phyloP scores from a whole-genome alignment of 805 yeast genomes.

The Yamadazyma olivae region DNA sequence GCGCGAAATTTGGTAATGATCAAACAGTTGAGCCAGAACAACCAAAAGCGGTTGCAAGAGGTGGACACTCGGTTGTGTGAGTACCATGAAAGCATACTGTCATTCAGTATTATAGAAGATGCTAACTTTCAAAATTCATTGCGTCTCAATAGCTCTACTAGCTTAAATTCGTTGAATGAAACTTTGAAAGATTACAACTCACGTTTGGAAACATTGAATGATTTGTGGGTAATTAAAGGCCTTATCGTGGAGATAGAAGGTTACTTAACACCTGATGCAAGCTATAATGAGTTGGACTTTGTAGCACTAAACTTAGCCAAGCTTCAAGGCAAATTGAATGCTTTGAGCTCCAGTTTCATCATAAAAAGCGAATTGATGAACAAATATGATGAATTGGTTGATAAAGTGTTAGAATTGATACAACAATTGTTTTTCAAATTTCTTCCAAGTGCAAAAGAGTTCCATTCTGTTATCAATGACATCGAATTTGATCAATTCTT shows the following conservation, averaged over 20 bases:
- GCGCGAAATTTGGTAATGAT: too few relatives aligned
- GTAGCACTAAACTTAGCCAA: constrained; percentile 2
- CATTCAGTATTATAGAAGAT: constrained; percentile 17
- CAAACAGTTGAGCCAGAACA: constrained; percentile 7
- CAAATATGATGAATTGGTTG: constrained; percentile 8
- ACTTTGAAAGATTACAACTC: constrained; percentile 4
- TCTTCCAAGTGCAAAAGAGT: constrained; percentile 18
- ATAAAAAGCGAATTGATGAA: constrained; percentile 13
- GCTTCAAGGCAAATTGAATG: constrained; percentile 12
- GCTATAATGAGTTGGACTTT: constrained; percentile 18
- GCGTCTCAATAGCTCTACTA: constrained; percentile 9
- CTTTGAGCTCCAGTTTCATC: constrained; percentile 12
- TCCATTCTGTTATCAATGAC: constrained; percentile 8
- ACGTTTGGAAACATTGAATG: constrained; percentile 17
- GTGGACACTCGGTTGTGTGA: constrained; percentile 7
- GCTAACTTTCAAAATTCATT: constrained; percentile 10
- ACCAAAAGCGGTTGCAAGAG: constrained; percentile 1
- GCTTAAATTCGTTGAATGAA: constrained; percentile 9
- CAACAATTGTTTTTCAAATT: constrained; percentile 15
- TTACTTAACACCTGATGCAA: constrained; percentile 8
- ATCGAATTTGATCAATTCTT: constrained; percentile 10
- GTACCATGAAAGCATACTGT: constrained; percentile 10
- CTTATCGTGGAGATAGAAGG: constrained; percentile 20
- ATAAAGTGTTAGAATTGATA: constrained; percentile 12
- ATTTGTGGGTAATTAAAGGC: constrained; percentile 25